These are phyloP conservation scores for Xylaria palmicola DNA, from an alignment of 495 filamentous ascomycete genomes.

Conservation along the genomic window DNA sequence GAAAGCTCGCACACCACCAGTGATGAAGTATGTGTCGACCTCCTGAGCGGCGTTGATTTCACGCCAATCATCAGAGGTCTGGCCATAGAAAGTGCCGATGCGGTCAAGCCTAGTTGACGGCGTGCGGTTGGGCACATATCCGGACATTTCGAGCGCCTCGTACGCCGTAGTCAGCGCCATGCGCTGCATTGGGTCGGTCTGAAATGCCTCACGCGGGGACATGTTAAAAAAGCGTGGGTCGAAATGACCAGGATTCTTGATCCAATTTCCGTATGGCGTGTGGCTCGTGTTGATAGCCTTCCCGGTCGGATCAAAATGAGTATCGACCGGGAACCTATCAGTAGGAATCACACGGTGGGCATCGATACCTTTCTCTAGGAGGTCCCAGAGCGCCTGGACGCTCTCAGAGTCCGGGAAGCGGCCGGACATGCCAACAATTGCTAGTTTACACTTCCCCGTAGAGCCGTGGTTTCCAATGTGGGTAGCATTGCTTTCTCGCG, in stretches of 20 bases:
- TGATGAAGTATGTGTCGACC: slow-evolving; percentile 92
- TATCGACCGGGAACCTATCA: slow-evolving; percentile 76
- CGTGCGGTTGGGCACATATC: slow-evolving; percentile 82
- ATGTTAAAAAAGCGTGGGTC: slow-evolving; percentile 94
- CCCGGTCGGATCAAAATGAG: slow-evolving; percentile 73
- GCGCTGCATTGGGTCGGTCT: slow-evolving; percentile 88
- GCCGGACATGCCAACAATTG: slow-evolving; percentile 76
- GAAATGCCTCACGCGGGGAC: slow-evolving; percentile 85
- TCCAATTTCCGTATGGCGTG: slow-evolving; percentile 86
- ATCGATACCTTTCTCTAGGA: slow-evolving; percentile 65
- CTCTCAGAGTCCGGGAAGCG: slow-evolving; percentile 69
- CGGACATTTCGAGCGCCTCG: slow-evolving; percentile 88
- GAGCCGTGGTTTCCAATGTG: slow-evolving; percentile 46
- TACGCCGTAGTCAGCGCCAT: slow-evolving; percentile 82
- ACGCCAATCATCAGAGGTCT: slow-evolving; percentile 89
- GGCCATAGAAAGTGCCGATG: slow-evolving; percentile 89
- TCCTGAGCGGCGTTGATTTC: slow-evolving; percentile 89
- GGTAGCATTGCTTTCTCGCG: slow-evolving; percentile 30
- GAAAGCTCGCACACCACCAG: slow-evolving; percentile 84
- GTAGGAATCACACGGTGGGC: slow-evolving; percentile 61
- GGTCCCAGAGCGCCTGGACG: slow-evolving; percentile 68
- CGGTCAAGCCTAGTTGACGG: slow-evolving; percentile 80
- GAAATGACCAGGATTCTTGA: slow-evolving; percentile 81
- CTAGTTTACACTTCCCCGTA: slow-evolving; percentile 48
- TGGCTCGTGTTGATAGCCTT: slow-evolving; percentile 76